phyloP scores from a whole-genome alignment of 257 asterid species.

The Ajuga chamaepitys region DNA sequence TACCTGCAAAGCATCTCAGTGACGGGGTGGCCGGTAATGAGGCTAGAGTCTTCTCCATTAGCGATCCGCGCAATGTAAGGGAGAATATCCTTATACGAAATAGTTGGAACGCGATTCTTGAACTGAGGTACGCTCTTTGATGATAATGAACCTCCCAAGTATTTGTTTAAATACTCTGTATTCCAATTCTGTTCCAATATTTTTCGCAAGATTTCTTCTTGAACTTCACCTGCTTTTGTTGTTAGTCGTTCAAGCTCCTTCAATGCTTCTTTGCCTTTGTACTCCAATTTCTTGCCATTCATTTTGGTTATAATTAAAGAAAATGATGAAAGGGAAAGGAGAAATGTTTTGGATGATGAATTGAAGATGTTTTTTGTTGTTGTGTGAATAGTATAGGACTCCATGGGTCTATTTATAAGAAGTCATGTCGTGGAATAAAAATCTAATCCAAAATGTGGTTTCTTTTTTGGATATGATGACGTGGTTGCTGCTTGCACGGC shows the following conservation, averaged over 20 bases:
- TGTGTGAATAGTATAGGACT: slow-evolving; percentile 30
- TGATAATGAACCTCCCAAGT: slow-evolving; percentile 18
- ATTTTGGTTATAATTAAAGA: slow-evolving; percentile 5
- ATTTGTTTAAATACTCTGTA: slow-evolving; percentile 48
- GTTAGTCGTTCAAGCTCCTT: slow-evolving; percentile 55
- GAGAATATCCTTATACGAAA: slow-evolving; percentile 45
- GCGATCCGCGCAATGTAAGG: slow-evolving; percentile 64
- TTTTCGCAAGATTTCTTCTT: slow-evolving; percentile 37
- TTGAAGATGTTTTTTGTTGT: neutral
- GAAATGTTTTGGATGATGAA: neutral
- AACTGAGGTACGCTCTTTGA: slow-evolving; percentile 26
- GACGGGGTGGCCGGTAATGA: slow-evolving; percentile 49
- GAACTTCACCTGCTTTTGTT: slow-evolving; percentile 43
- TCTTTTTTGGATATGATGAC: slow-evolving; percentile 15
- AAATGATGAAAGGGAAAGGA: neutral
- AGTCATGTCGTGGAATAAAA: neutral
- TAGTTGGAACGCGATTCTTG: slow-evolving; percentile 48
- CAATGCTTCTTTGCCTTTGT: slow-evolving; percentile 58
- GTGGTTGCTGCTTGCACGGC: slow-evolving; percentile 10
- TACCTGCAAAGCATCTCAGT: slow-evolving; percentile 81
- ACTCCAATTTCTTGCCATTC: slow-evolving; percentile 74
- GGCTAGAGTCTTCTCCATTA: slow-evolving; percentile 51
- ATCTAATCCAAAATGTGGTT: slow-evolving; percentile 10
- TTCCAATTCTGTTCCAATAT: slow-evolving; percentile 47
- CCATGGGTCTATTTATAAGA: slow-evolving; percentile 26